phyloP scores from a whole-genome alignment of 1,284 basidiomycete genomes.

The Papiliotrema nemorosa region DNA sequence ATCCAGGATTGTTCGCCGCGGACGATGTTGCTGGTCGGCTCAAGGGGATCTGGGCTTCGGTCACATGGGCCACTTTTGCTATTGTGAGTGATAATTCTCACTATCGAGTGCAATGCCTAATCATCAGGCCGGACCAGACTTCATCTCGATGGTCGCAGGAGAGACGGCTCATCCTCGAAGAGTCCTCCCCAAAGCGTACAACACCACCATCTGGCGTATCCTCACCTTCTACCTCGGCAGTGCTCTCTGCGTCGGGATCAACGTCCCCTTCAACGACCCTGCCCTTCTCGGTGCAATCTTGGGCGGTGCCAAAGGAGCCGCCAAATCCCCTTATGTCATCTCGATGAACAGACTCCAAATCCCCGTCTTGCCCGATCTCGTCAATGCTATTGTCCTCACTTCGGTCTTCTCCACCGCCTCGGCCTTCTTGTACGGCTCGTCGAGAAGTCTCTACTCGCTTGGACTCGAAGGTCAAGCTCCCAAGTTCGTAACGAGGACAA shows the following conservation, averaged over 20 bases:
- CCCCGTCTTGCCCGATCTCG: conserved; percentile 37
- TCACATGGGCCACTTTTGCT: background rate
- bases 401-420: conserved; percentile 43
- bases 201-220: conserved; percentile 30
- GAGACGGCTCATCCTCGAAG: conserved; percentile 21
- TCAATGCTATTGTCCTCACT: conserved; percentile 43
- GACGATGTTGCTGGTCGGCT: conserved; percentile 7
- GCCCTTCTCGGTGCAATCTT: background rate
- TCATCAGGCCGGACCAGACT: conserved; percentile 17
- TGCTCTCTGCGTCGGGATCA: conserved; percentile 31
- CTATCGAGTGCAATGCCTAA: background rate
- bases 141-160: conserved; percentile 17
- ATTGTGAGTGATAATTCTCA: background rate
- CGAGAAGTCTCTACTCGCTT: conserved; percentile 34
- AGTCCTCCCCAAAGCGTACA: conserved; percentile 36
- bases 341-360: conserved; percentile 41
- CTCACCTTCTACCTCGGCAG: conserved; percentile 38
- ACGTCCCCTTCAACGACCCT: conserved; percentile 21
- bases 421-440: conserved; percentile 30
- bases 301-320: background rate
- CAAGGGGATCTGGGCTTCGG: conserved; percentile 15
- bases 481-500: conserved; percentile 22
- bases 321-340: conserved; percentile 2
- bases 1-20: conserved; percentile 48
- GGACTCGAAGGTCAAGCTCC: conserved; percentile 34